Percentiles rank a stretch among this genome's conserved stretches.
These are phyloP conservation scores for Blepharisma japonicum DNA, from an alignment of 73 alveolate genomes.

Conservation along the genomic window DNA sequence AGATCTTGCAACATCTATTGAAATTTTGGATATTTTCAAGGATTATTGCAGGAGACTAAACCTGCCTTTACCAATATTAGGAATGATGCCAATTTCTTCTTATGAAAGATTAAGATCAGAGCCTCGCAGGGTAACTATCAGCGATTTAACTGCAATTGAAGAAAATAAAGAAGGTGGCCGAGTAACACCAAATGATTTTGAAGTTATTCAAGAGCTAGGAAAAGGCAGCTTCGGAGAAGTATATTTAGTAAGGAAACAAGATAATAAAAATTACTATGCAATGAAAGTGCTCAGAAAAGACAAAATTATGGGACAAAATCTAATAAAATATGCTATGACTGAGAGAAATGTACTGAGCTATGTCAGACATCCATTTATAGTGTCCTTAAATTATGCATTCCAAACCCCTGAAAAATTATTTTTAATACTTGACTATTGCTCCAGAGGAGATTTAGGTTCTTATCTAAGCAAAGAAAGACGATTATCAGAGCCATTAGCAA, in stretches of 20 bases:
- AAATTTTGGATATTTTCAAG: too few relatives aligned
- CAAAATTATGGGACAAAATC: conserved; percentile 83
- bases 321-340: conserved; percentile 86
- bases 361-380: conserved; percentile 89
- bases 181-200: conserved; percentile 51
- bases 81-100: too few relatives aligned
- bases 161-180: too few relatives aligned
- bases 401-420: conserved; percentile 87
- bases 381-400: conserved; percentile 88
- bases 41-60: too few relatives aligned
- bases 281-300: conserved; percentile 91
- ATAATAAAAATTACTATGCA: conserved; percentile 80
- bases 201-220: conserved; percentile 77
- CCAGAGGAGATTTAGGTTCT: conserved; percentile 87
- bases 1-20: too few relatives aligned
- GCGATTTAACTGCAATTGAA: too few relatives aligned
- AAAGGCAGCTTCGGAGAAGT: conserved; percentile 95
- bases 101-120: too few relatives aligned
- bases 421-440: conserved; percentile 85
- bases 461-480: conserved; percentile 51
- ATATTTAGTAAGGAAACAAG: conserved; percentile 77
- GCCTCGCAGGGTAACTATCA: too few relatives aligned
- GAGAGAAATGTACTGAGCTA: conserved; percentile 92
- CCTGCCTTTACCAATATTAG: too few relatives aligned
- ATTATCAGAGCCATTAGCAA: conserved; percentile 58